Evolutionary conservation across 805 yeast genomes (phyloP).

Genomic region (Zygotorulaspora chibaensis): DNA sequence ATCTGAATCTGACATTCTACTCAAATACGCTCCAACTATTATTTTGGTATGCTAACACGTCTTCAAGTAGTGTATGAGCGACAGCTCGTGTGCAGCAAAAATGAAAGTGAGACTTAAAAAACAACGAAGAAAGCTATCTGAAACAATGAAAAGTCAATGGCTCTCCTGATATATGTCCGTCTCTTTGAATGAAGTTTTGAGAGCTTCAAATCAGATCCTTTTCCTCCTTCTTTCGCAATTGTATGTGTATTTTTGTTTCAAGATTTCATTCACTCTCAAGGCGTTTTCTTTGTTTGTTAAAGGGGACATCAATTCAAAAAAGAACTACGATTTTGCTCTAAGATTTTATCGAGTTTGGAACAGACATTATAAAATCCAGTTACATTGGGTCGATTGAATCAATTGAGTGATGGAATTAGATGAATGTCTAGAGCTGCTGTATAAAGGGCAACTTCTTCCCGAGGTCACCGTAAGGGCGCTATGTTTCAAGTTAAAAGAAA

Average conservation of each 20-base stretch:
- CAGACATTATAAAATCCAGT: too few relatives aligned
- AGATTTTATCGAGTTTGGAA: too few relatives aligned
- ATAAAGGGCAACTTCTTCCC: conserved; percentile 61
- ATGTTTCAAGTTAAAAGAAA: conserved; percentile 78
- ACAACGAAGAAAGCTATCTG: too few relatives aligned
- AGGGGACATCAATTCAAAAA: conserved; percentile 1
- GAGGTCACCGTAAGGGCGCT: conserved; percentile 66
- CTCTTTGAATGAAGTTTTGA: too few relatives aligned
- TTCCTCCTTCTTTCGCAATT: too few relatives aligned
- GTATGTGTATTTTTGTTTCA: neutral
- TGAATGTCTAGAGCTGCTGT: conserved; percentile 62
- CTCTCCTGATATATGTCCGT: too few relatives aligned
- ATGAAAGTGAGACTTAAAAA: too few relatives aligned
- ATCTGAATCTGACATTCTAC: conserved; percentile 13
- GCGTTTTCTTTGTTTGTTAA: neutral
- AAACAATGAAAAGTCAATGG: too few relatives aligned
- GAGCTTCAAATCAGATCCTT: too few relatives aligned
- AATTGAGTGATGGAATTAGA: conserved; percentile 50
- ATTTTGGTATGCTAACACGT: neutral
- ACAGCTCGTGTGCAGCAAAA: too few relatives aligned
- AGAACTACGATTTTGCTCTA: neutral
- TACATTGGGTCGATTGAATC: neutral
- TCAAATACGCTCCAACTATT: neutral
- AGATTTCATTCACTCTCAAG: neutral
- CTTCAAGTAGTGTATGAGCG: too few relatives aligned